Percentiles rank a stretch among this genome's conserved stretches.
phyloP scores from a whole-genome alignment of 169 alveolate genomes.

The Plasmodium falciparum region DNA sequence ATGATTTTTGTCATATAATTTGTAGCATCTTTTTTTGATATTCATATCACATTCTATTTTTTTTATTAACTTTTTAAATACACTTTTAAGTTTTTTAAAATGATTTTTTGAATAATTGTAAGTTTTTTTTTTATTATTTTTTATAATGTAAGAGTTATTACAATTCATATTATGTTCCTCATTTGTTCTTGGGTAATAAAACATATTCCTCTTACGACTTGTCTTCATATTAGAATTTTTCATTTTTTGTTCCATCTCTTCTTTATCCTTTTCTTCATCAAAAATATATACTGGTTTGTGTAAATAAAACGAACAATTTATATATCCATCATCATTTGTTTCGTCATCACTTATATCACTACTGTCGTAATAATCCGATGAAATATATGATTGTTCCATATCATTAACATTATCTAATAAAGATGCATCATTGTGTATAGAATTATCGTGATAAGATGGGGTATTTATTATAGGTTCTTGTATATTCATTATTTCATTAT shows the following conservation, averaged over 20 bases:
- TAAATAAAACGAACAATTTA: slow-evolving; percentile 27
- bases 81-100: slow-evolving; percentile 1
- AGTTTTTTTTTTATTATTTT: background rate
- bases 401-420: background rate
- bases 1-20: slow-evolving; percentile 42
- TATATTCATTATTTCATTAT: background rate
- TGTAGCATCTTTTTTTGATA: slow-evolving; percentile 15
- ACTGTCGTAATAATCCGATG: slow-evolving; percentile 32
- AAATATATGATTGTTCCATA: background rate
- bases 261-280: slow-evolving; percentile 24
- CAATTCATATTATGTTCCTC: background rate
- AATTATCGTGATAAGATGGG: too few relatives aligned
- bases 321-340: slow-evolving; percentile 9
- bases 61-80: slow-evolving; percentile 43
- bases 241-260: slow-evolving; percentile 9
- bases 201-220: background rate
- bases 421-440: background rate
- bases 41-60: slow-evolving; percentile 42
- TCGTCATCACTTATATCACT: slow-evolving; percentile 10
- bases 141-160: background rate
- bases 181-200: background rate
- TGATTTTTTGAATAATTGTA: background rate
- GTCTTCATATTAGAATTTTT: background rate
- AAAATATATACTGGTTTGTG: slow-evolving; percentile 54
- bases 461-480: background rate